These are phyloP conservation scores for Lentinula sp. DNA, from an alignment of 768 basidiomycete genomes.

Conservation along the genomic window DNA sequence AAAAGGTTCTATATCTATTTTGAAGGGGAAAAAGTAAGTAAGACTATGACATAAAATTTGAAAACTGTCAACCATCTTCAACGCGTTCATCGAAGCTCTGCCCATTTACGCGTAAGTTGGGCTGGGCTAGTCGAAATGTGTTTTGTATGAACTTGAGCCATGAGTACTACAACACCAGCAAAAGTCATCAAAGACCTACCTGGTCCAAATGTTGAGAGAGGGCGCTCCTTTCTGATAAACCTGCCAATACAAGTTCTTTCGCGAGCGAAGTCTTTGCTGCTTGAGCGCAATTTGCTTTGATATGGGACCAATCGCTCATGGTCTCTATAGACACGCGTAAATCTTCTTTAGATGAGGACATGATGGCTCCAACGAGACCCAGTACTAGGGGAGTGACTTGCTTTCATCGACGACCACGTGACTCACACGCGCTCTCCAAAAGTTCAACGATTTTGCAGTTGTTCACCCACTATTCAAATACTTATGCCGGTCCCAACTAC, in stretches of 20 bases:
- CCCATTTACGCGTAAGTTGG: conserved; percentile 5
- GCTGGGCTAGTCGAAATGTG: background rate
- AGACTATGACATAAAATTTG: background rate
- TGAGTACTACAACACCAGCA: background rate
- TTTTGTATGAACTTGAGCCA: background rate
- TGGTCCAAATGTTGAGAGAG: conserved; percentile 4
- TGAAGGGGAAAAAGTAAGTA: background rate
- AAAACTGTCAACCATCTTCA: background rate
- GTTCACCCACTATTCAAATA: background rate
- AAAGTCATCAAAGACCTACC: background rate
- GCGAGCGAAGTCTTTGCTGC: background rate
- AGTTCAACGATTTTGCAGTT: background rate
- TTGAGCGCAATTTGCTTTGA: conserved; percentile 2
- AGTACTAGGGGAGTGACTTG: background rate
- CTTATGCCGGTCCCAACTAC: background rate
- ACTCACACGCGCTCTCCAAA: background rate
- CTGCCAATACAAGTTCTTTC: background rate
- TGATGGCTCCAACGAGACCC: background rate
- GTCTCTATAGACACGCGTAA: conserved; percentile 3
- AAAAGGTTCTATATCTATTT: conserved; percentile 1
- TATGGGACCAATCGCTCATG: background rate
- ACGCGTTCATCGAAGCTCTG: conserved; percentile 1
- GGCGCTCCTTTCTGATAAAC: background rate
- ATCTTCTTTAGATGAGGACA: conserved; percentile 1
- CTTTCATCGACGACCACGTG: background rate